Base-by-base conservation (phyloP, 768 basidiomycete genomes). In the Mycena albidolilacea region DNA sequence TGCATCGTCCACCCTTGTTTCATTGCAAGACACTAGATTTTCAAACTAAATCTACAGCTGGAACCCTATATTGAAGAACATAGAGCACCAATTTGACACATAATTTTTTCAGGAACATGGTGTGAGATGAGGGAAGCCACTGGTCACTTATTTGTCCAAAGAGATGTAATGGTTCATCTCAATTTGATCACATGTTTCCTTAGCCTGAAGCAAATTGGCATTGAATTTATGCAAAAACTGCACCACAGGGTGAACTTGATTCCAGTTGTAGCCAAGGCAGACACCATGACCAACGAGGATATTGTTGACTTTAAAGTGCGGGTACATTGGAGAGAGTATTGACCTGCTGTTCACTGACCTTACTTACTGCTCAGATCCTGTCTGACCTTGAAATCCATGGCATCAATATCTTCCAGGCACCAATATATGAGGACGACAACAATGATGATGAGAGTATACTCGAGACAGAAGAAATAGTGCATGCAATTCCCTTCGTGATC, bases 41-140 rank as follows among this genome's bases (percentile, higher is more conserved):
- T 74, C 76, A 52, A 77, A 77, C 75, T 46, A 68, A 30, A 35
- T 70, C 60, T 61, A 30, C 77, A 97, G 97, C 82, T 99, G 98
- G 97, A 96, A 95, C 82, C 98, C 98, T 62, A 97, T 99, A 76
- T 89, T 98, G n/a, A 96, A 98, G 82, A 96, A 97, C 85, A 98
- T 99, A 74, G 98, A 99, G 83, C 92, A 95, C 38, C 95, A 98
- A 60, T 99, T 97, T 79, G 98, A 99, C 79, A 94, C 95, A 5
- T 99, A 97, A 84, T 87, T 99, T 75, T 96, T 98, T 81, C 97
- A 98, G 82, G 98, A 99, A 87, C 98, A 98, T 86, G 93, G 97
- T 73, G 97, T 99, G 76, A 97, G 98, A 86, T 87, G 98, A 64
- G 88, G 86, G 78, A 98, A 98, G 83, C 90, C 46, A 99, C 97